phyloP scores from a whole-genome alignment of 306 rosid species.

The Corylus americana region DNA sequence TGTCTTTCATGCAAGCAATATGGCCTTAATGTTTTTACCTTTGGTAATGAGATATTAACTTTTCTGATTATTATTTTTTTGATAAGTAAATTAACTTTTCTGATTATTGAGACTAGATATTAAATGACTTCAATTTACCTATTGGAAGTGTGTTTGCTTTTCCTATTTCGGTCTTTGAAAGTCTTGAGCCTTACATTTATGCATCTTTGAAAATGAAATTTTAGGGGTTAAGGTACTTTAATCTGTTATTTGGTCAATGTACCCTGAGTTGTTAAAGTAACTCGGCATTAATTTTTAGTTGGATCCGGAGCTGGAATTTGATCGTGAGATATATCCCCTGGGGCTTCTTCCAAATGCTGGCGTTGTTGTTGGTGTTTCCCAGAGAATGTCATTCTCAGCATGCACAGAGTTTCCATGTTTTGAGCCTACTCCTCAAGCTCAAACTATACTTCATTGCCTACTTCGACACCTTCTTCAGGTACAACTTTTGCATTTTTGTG shows the following conservation, averaged over 20 bases:
- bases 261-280: conserved; percentile 22
- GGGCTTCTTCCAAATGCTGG: conserved; percentile 99
- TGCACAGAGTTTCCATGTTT: conserved; percentile 97
- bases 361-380: conserved; percentile 92
- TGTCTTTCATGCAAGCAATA: background rate
- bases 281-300: conserved; percentile 49
- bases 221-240: conserved; percentile 19
- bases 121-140: background rate
- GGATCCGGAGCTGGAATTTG: conserved; percentile 99
- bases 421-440: conserved; percentile 99
- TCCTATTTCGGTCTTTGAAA: background rate
- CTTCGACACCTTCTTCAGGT: conserved; percentile 99
- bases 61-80: too few relatives aligned
- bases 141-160: background rate
- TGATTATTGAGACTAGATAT: background rate
- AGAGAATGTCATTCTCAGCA: conserved; percentile 92
- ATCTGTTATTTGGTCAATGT: conserved; percentile 23
- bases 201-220: conserved; percentile 23
- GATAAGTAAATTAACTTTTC: background rate
- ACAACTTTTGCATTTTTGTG: conserved; percentile 19
- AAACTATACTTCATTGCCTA: conserved; percentile 93
- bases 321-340: conserved; percentile 94
- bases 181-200: conserved; percentile 5
- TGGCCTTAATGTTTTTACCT: conserved; percentile 5
- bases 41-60: too few relatives aligned